phyloP scores from a whole-genome alignment of 2,329 filamentous ascomycete genomes.

The Aspergillus intermedius region DNA sequence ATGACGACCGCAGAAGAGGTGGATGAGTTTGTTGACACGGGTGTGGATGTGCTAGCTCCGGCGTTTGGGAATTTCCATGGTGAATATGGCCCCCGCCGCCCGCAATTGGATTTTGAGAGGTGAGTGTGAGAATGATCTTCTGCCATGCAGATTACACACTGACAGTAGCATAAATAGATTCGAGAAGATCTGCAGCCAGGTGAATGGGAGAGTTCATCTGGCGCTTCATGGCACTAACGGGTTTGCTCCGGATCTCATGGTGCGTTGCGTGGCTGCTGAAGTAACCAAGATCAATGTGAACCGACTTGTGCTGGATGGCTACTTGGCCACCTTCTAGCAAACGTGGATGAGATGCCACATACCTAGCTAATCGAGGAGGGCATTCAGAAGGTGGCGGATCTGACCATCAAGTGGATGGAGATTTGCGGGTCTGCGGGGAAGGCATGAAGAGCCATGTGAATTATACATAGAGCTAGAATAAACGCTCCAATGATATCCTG shows the following conservation, averaged over 20 bases:
- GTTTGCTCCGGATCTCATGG: constrained; percentile 46
- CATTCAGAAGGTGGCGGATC: constrained; percentile 17
- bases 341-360: constrained; percentile 7
- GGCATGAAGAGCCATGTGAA: neutral
- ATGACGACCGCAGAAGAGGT: constrained; percentile 62
- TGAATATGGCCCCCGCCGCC: constrained; percentile 41
- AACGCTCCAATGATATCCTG: too few relatives aligned
- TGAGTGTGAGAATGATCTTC: neutral
- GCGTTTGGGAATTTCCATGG: constrained; percentile 9
- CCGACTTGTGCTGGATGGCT: constrained; percentile 9
- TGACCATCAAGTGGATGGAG: constrained; percentile 15
- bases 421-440: constrained; percentile 12
- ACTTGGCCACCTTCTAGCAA: constrained; percentile 9
- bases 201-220: constrained; percentile 41
- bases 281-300: constrained; percentile 52
- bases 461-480: neutral
- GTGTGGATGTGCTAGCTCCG: constrained; percentile 22
- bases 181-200: constrained; percentile 40
- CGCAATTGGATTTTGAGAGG: constrained; percentile 52
- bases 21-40: constrained; percentile 60
- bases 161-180: constrained; percentile 15
- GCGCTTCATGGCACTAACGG: constrained; percentile 51
- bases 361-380: constrained; percentile 21
- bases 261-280: constrained; percentile 45
- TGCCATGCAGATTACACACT: neutral